Evolutionary conservation across 257 asterid genomes (phyloP).

Genomic region (Fraxinus cuspidata): DNA sequence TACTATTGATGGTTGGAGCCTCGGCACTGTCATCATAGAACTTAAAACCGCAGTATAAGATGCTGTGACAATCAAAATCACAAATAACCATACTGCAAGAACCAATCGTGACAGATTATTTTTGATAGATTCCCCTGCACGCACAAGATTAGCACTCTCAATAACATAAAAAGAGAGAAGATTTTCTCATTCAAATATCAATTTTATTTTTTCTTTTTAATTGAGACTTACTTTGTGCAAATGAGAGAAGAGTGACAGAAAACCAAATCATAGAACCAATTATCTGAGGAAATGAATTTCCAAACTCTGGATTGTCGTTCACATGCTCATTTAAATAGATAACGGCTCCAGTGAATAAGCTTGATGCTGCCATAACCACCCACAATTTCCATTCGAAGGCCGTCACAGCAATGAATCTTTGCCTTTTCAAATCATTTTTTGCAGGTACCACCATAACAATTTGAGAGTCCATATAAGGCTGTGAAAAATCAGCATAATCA

Average conservation of each 20-base stretch:
- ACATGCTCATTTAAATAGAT: constrained; percentile 59
- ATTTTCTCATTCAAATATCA: background rate
- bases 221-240: constrained; percentile 53
- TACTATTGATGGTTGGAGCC: constrained; percentile 43
- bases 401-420: constrained; percentile 38
- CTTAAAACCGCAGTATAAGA: constrained; percentile 65
- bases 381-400: constrained; percentile 57
- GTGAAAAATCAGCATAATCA: constrained; percentile 50
- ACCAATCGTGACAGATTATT: constrained; percentile 49
- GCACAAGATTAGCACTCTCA: background rate
- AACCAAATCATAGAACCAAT: constrained; percentile 60
- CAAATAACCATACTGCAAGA: constrained; percentile 55
- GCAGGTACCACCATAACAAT: constrained; percentile 62
- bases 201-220: background rate
- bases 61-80: constrained; percentile 41
- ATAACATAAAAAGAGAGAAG: background rate
- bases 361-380: constrained; percentile 24
- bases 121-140: constrained; percentile 52
- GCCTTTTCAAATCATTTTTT: constrained; percentile 33
- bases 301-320: constrained; percentile 47
- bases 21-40: constrained; percentile 56
- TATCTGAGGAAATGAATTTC: constrained; percentile 31
- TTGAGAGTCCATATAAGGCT: constrained; percentile 67
- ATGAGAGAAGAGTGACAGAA: constrained; percentile 54
- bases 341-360: constrained; percentile 26